Evolutionary conservation across 768 basidiomycete genomes (phyloP), one percentile per base, ranked within the genome.

Genomic region (Amanita rubescens): DNA sequence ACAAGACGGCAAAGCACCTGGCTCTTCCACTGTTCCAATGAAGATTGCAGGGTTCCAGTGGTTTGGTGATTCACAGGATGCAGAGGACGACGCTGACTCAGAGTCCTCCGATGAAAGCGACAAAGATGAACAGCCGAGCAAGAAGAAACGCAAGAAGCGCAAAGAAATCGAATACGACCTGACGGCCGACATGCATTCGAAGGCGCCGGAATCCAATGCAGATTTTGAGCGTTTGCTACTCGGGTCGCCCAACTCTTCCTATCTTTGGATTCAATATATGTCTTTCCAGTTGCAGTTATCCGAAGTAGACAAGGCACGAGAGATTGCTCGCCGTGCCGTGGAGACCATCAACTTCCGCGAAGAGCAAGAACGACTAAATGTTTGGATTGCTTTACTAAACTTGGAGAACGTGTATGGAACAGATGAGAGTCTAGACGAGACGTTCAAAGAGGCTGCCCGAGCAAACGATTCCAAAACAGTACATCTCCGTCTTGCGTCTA

Each of bases 181-280:
- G 27, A 97, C 96, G 0, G 88, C 84, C 22, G 87, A 95, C 55
- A 84, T 97, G 75, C 90, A 93, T 53, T 82, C 78, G 35, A 87
- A 84, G 60, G 75, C 75, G 19, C 96, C 96, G 1, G 90, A 92
- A 65, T 96, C 96, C 1, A 90, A 87, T 56, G 81, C 87, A 30
- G 95, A 99, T 66, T 99, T 97, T 61, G 96, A 99, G 68, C 82
- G 96, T 11, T 71, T 90, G 33, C 78, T 99, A 43, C 77, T 98
- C 35, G 90, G 91, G 25, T 94, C 95, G 0, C 95, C 96, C 1
- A 93, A 96, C 65, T 98, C 94, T 6, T 98, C 96, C 0, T 96
- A 88, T 70, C 78, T 98, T 32, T 99, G 96, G 96, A 85, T 99
- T 55, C 94, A 97, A 67, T 99, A 94, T 68, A 98, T 99, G 93